phyloP scores from a whole-genome alignment of 441 rosid species.

The Capsella rubella region DNA sequence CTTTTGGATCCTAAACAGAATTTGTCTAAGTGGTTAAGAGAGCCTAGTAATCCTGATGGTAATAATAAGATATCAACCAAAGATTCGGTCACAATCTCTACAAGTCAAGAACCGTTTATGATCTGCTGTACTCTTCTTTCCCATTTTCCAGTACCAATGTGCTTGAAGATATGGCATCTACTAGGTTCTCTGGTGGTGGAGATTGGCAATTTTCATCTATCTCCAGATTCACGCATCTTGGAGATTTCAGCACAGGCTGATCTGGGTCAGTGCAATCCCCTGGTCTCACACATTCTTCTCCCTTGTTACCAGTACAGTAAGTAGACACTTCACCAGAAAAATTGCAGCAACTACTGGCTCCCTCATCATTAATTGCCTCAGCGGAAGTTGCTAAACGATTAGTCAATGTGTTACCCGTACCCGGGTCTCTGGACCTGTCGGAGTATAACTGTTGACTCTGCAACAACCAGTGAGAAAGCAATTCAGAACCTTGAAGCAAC shows the following conservation, averaged over 20 bases:
- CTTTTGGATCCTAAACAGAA: conserved; percentile 29
- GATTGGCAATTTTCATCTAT: conserved; percentile 30
- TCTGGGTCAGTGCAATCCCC: conserved; percentile 33
- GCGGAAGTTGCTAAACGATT: conserved; percentile 37
- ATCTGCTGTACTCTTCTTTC: conserved; percentile 40
- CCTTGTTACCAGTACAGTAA: conserved; percentile 49
- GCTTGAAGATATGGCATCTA: conserved; percentile 36
- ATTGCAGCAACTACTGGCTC: conserved; percentile 43
- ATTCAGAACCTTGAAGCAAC: conserved; percentile 32
- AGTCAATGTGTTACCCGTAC: conserved; percentile 31
- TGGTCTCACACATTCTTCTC: conserved; percentile 35
- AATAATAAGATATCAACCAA: conserved; percentile 31
- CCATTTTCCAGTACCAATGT: conserved; percentile 35
- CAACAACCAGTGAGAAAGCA: conserved; percentile 40
- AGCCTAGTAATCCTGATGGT: conserved; percentile 20
- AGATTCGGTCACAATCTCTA: conserved; percentile 27
- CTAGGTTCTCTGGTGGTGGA: conserved; percentile 34
- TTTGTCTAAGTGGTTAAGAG: conserved; percentile 20
- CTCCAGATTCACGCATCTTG: conserved; percentile 39
- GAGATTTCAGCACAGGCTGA: conserved; percentile 36
- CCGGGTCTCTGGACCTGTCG: conserved; percentile 36
- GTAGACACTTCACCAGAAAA: conserved; percentile 61
- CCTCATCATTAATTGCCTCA: conserved; percentile 39
- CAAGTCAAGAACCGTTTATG: conserved; percentile 27
- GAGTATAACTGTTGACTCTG: conserved; percentile 51